Evolutionary conservation across 495 filamentous ascomycete genomes (phyloP), one percentile per base, ranked within the genome.

Genomic region (Melanomma pulvis-pyrius): DNA sequence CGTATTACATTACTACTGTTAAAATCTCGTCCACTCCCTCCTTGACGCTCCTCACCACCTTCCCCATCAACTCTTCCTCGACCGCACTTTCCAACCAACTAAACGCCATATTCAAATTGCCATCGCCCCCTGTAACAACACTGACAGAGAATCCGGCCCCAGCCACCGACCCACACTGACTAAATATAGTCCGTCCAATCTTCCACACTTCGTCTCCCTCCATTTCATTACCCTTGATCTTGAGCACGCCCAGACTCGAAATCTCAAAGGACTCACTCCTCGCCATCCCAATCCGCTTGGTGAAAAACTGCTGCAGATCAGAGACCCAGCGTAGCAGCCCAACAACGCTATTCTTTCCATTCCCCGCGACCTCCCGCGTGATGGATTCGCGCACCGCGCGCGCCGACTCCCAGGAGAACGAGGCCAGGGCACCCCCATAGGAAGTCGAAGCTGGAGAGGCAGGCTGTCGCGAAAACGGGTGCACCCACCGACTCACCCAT

Each of bases 231-330:
- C 22, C 56, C 19, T 4, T 52, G 24, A 59, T 50, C 24, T 74
- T 74, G 50, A 78, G 67, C 19, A 74, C 74, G 0, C 80, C 81
- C 2, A 83, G 32, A 74, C 82, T 83, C 8, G 79, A 82, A 12
- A 83, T 51, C 63, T 81, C 81, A 49, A 78, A 79, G n/a, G 72
- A 74, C 19, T 71, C 59, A 0, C 69, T 71, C 1, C 79, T 68
- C 2, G 71, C 61, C 54, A 67, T 58, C 8, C 81, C 81, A 5
- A 82, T 26, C 59, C 76, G 79, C 0, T 61, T 71, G 3, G 66
- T 39, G 22, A 79, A 76, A 7, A 78, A 70, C 9, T 75, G 70
- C 1, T 73, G 62, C 7, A 78, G 75, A 47, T 80, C 68, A 3
- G 55, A 46, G 0, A 82, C 69, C 36, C 73, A 81, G 26, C 76